Evolutionary conservation across 306 rosid genomes (phyloP), one percentile per base, ranked within the genome.

Genomic region (Pterocarpus macrocarpus): DNA sequence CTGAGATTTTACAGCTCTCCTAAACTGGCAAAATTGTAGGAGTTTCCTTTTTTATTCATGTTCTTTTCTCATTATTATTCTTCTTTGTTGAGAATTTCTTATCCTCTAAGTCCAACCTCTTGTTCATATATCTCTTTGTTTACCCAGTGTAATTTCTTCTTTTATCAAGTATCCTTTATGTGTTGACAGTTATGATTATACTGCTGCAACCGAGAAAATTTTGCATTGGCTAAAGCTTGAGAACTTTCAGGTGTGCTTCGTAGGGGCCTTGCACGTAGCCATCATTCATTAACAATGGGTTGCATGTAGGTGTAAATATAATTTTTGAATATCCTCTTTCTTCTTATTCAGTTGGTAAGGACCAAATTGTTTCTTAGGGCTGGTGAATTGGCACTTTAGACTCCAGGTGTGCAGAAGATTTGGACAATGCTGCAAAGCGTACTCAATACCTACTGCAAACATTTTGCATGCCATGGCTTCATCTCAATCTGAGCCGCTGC

Each of bases 371-470:
- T 95, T 87, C 98, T 95, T 67, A 88, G 99, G 87, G 97, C 96
- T 68, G 99, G 99, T 72, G 97, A 95, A 95, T 95, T 86, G 99
- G 98, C 56, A 81, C 89, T 86, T 90, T 95, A 80, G 99, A 95
- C 82, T 89, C 92, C 69, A 88, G 81, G 59, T 91, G 99, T 5
- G 86, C 97, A 59, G 98, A 89, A 83, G 95, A 93, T 81, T 86
- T 95, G 86, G 99, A 95, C 82, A 87, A 83, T 80, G 94, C 99
- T 88, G 93, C 91, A 47, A 95, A 86, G 86, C 69, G 85, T 69
- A 86, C 93, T 72, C 99, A 95, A 79, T 78, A 89, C 33, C 90
- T 79, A 33, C 43, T 95, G 82, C 89, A 75, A 73, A 91, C 98
- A 78, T 91, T 83, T 78, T 94, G 11, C 94, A 69, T 5, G 28